Evolutionary conservation across 2,329 filamentous ascomycete genomes (phyloP).

Genomic region (Ambrosiella beaveri): DNA sequence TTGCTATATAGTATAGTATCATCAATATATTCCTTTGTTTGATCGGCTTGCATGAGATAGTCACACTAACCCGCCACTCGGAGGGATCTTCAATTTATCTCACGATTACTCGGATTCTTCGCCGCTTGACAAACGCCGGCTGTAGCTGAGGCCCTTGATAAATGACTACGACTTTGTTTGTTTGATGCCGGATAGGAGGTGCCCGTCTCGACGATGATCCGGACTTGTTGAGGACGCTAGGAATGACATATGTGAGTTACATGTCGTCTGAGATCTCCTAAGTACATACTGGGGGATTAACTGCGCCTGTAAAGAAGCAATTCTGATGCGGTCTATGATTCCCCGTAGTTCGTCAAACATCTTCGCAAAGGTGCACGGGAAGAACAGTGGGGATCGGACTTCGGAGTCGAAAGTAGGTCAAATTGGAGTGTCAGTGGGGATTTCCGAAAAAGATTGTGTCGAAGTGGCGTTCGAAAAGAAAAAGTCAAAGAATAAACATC

Average conservation of each 20-base stretch:
- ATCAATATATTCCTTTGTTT: neutral
- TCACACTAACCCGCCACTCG: neutral
- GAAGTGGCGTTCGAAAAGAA: neutral
- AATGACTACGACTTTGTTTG: conserved; percentile 17
- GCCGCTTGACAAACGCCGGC: conserved; percentile 20
- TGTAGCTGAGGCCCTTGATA: conserved; percentile 15
- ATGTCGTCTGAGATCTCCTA: neutral
- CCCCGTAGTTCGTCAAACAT: conserved; percentile 27
- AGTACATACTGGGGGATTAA: conserved; percentile 19
- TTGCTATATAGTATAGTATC: neutral
- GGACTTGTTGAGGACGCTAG: conserved; percentile 1
- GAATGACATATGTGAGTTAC: neutral
- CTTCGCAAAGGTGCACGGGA: neutral
- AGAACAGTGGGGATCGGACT: neutral
- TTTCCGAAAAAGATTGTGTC: neutral
- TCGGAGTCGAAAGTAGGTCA: neutral
- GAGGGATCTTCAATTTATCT: neutral
- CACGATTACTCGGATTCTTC: conserved; percentile 9
- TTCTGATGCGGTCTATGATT: conserved; percentile 28
- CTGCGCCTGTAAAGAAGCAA: conserved; percentile 31
- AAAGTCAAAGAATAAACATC: neutral
- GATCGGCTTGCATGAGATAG: neutral
- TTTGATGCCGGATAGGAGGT: conserved; percentile 15
- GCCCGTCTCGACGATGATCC: neutral
- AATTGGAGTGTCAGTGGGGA: neutral